Percentiles rank a stretch among this genome's conserved stretches.
These are phyloP conservation scores for Phytophthora agathidicida DNA, from an alignment of 352 stramenopile genomes.

Conservation along the genomic window DNA sequence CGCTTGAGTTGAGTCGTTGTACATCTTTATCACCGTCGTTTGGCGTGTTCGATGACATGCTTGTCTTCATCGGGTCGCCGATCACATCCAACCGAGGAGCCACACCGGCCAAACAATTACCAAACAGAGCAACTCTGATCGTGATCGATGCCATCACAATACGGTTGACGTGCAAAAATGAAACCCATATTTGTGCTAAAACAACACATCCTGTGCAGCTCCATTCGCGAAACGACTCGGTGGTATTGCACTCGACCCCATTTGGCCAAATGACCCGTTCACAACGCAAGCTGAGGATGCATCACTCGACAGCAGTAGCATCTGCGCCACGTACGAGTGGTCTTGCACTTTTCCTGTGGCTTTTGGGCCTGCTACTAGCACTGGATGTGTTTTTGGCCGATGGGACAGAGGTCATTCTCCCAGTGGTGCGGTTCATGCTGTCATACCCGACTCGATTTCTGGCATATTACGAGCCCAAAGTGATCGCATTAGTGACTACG, in stretches of 20 bases:
- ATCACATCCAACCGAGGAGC: too few relatives aligned
- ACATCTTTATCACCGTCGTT: too few relatives aligned
- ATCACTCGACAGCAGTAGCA: neutral
- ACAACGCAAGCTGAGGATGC: neutral
- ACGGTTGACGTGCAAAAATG: too few relatives aligned
- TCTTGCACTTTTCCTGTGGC: neutral
- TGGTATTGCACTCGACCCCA: too few relatives aligned
- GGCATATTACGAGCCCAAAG: slow-evolving; percentile 43
- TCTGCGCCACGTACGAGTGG: neutral
- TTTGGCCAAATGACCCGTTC: neutral
- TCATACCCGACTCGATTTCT: slow-evolving; percentile 38
- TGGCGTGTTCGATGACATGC: too few relatives aligned
- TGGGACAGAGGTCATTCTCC: slow-evolving; percentile 5
- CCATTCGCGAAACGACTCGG: neutral
- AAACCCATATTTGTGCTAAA: too few relatives aligned
- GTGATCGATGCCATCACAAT: too few relatives aligned
- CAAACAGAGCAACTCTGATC: too few relatives aligned
- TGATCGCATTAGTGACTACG: slow-evolving; percentile 4
- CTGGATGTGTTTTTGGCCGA: slow-evolving; percentile 8
- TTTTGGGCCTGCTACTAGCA: slow-evolving; percentile 2
- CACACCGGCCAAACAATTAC: too few relatives aligned
- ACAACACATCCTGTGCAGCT: too few relatives aligned
- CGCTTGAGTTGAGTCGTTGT: too few relatives aligned
- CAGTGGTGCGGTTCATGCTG: slow-evolving; percentile 16
- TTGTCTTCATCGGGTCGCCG: too few relatives aligned